Conservation (phyloP, 192 early-diverging fungal species). For the Oehlia diaphana region DNA sequence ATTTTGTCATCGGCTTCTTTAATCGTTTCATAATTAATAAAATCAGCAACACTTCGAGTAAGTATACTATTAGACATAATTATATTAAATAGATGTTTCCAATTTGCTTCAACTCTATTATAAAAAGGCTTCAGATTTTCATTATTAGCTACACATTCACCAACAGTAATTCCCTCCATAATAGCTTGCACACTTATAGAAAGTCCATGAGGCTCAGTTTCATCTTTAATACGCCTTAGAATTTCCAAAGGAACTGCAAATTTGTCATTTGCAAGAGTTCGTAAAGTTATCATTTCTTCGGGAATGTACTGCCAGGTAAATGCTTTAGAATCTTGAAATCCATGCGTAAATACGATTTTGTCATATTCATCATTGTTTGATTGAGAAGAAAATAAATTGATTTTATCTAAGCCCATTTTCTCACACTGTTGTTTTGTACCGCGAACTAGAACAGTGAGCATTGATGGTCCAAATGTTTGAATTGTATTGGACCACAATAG, state of each 20-base stretch:
- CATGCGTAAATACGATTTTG: background rate
- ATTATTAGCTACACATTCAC: background rate
- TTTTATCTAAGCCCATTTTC: background rate
- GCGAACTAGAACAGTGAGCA: conserved; percentile 1
- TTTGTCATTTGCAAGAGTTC: background rate
- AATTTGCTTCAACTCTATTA: background rate
- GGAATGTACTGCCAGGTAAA: background rate
- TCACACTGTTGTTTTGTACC: background rate
- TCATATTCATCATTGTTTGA: background rate
- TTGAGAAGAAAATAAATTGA: background rate
- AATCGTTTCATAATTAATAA: background rate
- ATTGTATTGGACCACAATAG: background rate
- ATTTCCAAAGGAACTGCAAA: background rate
- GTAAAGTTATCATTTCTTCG: background rate
- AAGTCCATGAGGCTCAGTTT: background rate
- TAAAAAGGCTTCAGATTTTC: background rate
- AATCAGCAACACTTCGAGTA: background rate
- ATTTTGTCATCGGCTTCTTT: background rate
- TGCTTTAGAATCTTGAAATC: background rate
- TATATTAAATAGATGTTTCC: background rate
- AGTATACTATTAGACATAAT: background rate
- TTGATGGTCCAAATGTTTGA: conserved; percentile 3
- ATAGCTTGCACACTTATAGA: background rate
- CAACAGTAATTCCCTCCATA: background rate
- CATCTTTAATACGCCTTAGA: background rate